Evolutionary conservation across 140 eudicot genomes (phyloP).

Genomic region (Anethum foeniculum): DNA sequence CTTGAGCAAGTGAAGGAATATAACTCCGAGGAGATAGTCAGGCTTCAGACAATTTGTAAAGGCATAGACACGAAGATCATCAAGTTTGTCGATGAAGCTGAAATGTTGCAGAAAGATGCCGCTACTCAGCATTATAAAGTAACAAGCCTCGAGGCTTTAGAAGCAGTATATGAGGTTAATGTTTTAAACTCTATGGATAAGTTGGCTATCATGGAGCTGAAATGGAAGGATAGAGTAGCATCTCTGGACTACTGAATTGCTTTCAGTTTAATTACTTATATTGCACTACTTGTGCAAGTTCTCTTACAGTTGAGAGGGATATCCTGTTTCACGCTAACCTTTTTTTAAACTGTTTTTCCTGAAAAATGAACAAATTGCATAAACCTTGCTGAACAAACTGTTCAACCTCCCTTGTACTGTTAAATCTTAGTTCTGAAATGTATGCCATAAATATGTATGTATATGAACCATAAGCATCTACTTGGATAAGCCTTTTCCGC

Average conservation of each 20-base stretch:
- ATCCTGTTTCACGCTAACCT: not conserved
- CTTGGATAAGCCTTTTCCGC: not conserved
- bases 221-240: constrained; percentile 8
- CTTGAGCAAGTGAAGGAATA: not conserved
- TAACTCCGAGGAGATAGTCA: not conserved
- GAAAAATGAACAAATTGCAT: not conserved
- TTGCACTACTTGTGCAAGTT: not conserved
- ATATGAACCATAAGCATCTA: not conserved
- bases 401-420: not conserved
- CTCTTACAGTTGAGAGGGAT: not conserved
- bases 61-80: not conserved
- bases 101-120: constrained; percentile 3
- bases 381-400: not conserved
- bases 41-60: not conserved
- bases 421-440: not conserved
- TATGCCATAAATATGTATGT: not conserved
- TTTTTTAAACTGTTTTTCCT: not conserved
- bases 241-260: constrained; percentile 5
- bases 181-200: constrained; percentile 4
- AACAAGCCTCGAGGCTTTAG: constrained; percentile 6
- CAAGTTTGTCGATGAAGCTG: constrained; percentile 1
- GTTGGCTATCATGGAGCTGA: constrained; percentile 12
- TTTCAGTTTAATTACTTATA: not conserved
- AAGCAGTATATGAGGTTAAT: constrained; percentile 2
- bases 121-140: constrained; percentile 13